Evolutionary conservation across 2,329 filamentous ascomycete genomes (phyloP), one percentile per base, ranked within the genome.

Genomic region (Fusarium drepaniforme): DNA sequence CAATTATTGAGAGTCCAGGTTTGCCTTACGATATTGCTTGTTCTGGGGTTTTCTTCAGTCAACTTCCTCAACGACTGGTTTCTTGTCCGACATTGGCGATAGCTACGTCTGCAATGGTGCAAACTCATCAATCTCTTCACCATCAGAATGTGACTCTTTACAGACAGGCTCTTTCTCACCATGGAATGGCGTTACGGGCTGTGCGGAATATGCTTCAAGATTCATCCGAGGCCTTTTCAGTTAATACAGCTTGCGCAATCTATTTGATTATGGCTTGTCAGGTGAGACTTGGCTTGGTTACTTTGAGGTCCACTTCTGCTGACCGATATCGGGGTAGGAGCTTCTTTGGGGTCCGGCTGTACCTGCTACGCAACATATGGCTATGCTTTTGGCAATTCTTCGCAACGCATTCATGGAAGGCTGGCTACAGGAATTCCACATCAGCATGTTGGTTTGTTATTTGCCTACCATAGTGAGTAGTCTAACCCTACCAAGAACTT

Each of bases 251-350:
- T 16, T 60, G 58, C n/a, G 38, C 58, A 33, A 44, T 60, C 28
- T 60, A 60, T 25, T 25, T 60, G 5, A 60, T 60, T 28, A 60
- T 60, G 58, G 38, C 40, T 23, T 60, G 58, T 13, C 58, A 60
- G 58, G 58, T 60, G 38, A 60, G 58, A 18, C 5, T n/a, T 40
- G 37, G 16, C 23, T n/a, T 23, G 9, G 7, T 56, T 33, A 8
- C 28, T 60, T 2, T 12, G 23, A n/a, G 18, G 7, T 8, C 21
- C 33, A 8, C 28, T 16, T 33, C 13, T 4, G 16, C 37, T 23
- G 33, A 30, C 58, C 30, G 28, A 9, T 23, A 16, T n/a, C 7
- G 25, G 16, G 25, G 8, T 60, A 60, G 58, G 58, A 60, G 18
- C 23, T 60, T 23, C 38, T 60, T 15, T 60, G 38, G 37, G 58